phyloP scores from a whole-genome alignment of 495 filamentous ascomycete genomes.

The Entonaema liquescens region DNA sequence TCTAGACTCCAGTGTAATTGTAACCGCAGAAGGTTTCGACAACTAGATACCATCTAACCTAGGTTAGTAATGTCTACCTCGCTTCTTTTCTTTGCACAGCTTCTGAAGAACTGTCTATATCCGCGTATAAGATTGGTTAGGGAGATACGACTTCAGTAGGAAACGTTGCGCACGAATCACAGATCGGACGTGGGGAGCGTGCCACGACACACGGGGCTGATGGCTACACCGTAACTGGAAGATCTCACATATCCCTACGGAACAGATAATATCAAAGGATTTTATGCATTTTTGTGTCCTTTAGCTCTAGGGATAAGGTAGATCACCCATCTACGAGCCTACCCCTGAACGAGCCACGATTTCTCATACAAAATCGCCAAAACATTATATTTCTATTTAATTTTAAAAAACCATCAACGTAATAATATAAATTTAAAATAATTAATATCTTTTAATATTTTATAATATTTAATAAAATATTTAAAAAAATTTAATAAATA shows the following conservation, averaged over 20 bases:
- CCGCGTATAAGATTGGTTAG: background rate
- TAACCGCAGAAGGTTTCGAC: background rate
- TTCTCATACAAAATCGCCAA: too few species aligned
- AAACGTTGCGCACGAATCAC: background rate
- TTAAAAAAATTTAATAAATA: too few species aligned
- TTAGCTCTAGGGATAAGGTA: background rate
- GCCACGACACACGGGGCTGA: background rate
- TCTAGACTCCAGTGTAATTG: background rate
- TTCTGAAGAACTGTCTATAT: background rate
- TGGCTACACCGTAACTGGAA: background rate
- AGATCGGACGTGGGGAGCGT: background rate
- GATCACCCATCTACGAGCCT: too few species aligned
- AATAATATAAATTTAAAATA: too few species aligned
- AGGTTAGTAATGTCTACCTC: background rate
- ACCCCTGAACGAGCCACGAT: too few species aligned
- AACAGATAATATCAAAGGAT: background rate
- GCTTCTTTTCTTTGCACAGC: background rate
- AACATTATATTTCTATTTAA: too few species aligned
- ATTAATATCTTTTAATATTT: too few species aligned
- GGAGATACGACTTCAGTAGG: background rate
- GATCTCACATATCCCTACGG: background rate
- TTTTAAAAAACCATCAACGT: too few species aligned
- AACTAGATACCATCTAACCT: background rate
- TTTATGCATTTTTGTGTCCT: background rate
- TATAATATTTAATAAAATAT: too few species aligned